Conservation (phyloP, 441 rosid species). For the Euphorbia celastroides region DNA sequence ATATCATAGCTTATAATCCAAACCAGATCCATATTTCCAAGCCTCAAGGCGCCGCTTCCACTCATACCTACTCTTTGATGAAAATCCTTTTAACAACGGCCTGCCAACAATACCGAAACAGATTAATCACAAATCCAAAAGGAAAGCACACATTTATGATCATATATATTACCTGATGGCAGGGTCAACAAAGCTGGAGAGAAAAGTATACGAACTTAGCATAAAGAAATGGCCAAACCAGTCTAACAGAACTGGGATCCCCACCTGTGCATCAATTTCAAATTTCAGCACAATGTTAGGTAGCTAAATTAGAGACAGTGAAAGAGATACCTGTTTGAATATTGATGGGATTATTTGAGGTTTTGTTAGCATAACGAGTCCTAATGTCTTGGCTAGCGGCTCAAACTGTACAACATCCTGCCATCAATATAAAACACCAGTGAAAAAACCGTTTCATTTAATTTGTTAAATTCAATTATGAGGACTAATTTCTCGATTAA, state of each 20-base stretch:
- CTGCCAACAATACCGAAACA: slow-evolving; percentile 26
- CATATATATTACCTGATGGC: slow-evolving; percentile 46
- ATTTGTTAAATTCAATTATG: neutral
- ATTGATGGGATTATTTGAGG: slow-evolving; percentile 79
- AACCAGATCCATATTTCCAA: slow-evolving; percentile 90
- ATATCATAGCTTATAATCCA: slow-evolving; percentile 68
- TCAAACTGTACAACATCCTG: slow-evolving; percentile 86
- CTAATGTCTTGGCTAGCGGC: slow-evolving; percentile 83
- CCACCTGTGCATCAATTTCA: slow-evolving; percentile 49
- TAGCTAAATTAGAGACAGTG: too few species aligned
- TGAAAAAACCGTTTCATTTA: slow-evolving; percentile 4
- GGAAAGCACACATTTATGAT: neutral
- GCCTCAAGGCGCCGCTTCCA: slow-evolving; percentile 84
- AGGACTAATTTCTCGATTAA: neutral
- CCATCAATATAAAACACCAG: slow-evolving; percentile 10
- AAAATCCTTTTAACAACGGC: slow-evolving; percentile 42
- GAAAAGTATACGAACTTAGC: slow-evolving; percentile 81
- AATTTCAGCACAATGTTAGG: too few species aligned
- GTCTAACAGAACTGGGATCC: slow-evolving; percentile 66
- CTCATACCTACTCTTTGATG: slow-evolving; percentile 46
- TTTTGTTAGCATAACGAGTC: slow-evolving; percentile 81
- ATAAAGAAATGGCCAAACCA: slow-evolving; percentile 86
- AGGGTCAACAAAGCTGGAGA: slow-evolving; percentile 70
- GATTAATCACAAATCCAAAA: neutral
- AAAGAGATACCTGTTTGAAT: slow-evolving; percentile 78